These are phyloP conservation scores for Clathrospora elynae DNA, from an alignment of 2,329 filamentous ascomycete species.

Conservation along the genomic window DNA sequence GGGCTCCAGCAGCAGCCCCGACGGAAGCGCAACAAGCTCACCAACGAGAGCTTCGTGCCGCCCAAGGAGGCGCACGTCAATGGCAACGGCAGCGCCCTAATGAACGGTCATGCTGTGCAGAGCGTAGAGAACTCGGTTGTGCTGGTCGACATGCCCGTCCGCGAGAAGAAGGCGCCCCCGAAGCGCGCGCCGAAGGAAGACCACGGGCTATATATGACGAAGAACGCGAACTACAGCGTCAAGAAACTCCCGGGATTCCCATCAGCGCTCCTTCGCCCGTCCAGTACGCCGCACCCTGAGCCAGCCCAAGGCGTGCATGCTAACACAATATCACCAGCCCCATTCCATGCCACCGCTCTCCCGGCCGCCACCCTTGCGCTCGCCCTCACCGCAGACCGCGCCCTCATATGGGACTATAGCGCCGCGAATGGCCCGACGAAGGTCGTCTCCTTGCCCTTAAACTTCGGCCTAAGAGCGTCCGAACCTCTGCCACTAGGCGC, in stretches of 20 bases:
- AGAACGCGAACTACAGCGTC: slow-evolving; percentile 82
- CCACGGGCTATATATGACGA: slow-evolving; percentile 72
- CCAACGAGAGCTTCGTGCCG: slow-evolving; percentile 48
- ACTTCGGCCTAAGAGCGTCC: slow-evolving; percentile 69
- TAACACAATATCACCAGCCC: slow-evolving; percentile 35
- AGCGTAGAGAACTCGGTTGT: slow-evolving; percentile 38
- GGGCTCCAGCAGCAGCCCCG: slow-evolving; percentile 50
- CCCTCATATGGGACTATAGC: slow-evolving; percentile 89
- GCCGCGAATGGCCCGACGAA: slow-evolving; percentile 66
- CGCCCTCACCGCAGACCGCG: slow-evolving; percentile 78
- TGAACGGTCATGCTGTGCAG: slow-evolving; percentile 43
- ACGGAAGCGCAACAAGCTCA: slow-evolving; percentile 56
- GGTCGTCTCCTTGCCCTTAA: slow-evolving; percentile 79
- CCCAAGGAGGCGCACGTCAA: slow-evolving; percentile 35
- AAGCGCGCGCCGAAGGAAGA: slow-evolving; percentile 69
- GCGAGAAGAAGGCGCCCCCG: slow-evolving; percentile 46
- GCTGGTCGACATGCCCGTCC: slow-evolving; percentile 48
- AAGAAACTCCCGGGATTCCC: slow-evolving; percentile 84
- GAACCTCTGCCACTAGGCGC: slow-evolving; percentile 82
- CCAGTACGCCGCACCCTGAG: slow-evolving; percentile 59
- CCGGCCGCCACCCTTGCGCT: slow-evolving; percentile 72
- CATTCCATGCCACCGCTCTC: slow-evolving; percentile 55
- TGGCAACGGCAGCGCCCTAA: slow-evolving; percentile 38
- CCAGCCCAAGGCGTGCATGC: slow-evolving; percentile 11
- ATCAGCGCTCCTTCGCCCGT: slow-evolving; percentile 71